Conservation (phyloP, 1,284 basidiomycete species). For the Fomes fomentarius region DNA sequence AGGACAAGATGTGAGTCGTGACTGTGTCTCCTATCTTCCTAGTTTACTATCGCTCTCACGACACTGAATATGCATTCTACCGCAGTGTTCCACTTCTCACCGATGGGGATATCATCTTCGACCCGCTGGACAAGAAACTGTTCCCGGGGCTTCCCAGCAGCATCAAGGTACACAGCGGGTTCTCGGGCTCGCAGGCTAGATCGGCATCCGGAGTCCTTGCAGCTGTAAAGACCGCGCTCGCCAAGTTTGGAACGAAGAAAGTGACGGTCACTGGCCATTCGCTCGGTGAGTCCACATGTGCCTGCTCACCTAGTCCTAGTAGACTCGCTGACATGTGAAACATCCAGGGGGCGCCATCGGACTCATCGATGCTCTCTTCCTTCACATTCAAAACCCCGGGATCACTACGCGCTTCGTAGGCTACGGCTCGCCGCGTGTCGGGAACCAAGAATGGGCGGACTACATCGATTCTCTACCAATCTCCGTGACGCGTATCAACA, state of each 20-base stretch:
- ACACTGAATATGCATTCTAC: no score
- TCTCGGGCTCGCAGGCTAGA: conserved; percentile 52
- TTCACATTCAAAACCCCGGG: conserved; percentile 46
- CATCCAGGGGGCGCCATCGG: conserved; percentile 46
- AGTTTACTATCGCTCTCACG: neutral
- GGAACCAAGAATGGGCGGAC: conserved; percentile 60
- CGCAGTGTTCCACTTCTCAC: conserved; percentile 34
- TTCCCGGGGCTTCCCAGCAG: conserved; percentile 57
- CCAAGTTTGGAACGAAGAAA: conserved; percentile 29
- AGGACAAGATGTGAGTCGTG: conserved; percentile 44
- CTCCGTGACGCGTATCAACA: conserved; percentile 35
- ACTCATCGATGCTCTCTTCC: conserved; percentile 48
- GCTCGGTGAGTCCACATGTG: conserved; percentile 36
- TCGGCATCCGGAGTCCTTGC: conserved; percentile 39
- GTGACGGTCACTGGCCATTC: conserved; percentile 45
- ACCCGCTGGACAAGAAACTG: conserved; percentile 36
- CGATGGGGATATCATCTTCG: conserved; percentile 36
- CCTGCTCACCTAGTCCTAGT: neutral
- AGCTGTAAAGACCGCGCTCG: conserved; percentile 39
- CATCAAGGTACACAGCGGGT: conserved; percentile 61
- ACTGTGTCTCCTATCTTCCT: neutral
- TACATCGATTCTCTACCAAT: conserved; percentile 51
- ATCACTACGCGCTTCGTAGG: conserved; percentile 43
- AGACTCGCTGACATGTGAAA: no score
- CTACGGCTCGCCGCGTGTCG: conserved; percentile 62